Conservation (phyloP, 108 stramenopile species). For the Conticribra guillardii region DNA sequence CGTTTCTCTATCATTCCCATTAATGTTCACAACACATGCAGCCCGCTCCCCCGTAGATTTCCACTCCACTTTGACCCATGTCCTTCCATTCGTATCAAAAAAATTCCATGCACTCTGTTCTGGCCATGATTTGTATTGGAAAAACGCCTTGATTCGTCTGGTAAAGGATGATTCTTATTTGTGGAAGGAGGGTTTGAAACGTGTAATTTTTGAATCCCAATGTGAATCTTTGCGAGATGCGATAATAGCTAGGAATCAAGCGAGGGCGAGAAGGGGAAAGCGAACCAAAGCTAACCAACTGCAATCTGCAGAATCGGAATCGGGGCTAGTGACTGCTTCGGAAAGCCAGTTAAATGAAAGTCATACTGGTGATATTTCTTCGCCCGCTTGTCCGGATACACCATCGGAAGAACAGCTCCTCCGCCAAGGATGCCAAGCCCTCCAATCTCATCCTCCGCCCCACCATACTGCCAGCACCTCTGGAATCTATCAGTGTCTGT, state of each 20-base stretch:
- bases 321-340: not conserved
- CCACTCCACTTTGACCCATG: slow-evolving; percentile 53
- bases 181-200: slow-evolving; percentile 56
- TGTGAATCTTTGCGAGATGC: slow-evolving; percentile 29
- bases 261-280: slow-evolving; percentile 28
- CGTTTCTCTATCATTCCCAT: too few relatives aligned
- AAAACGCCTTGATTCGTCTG: slow-evolving; percentile 48
- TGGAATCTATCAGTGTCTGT: slow-evolving; percentile 54
- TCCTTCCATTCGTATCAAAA: slow-evolving; percentile 66
- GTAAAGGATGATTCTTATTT: slow-evolving; percentile 25
- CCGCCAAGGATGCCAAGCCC: slow-evolving; percentile 32
- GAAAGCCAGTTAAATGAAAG: not conserved
- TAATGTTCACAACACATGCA: too few relatives aligned
- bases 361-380: not conserved
- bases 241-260: slow-evolving; percentile 10
- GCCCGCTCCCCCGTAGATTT: slow-evolving; percentile 4
- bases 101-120: slow-evolving; percentile 50
- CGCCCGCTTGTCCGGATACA: not conserved
- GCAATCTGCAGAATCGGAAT: slow-evolving; percentile 1
- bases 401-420: slow-evolving; percentile 32
- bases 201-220: slow-evolving; percentile 42
- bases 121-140: slow-evolving; percentile 59
- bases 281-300: slow-evolving; percentile 25
- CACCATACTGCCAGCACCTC: slow-evolving; percentile 26
- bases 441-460: slow-evolving; percentile 32